Percentiles rank a stretch among this genome's conserved stretches.
These are phyloP conservation scores for Colletotrichum gigasporum DNA, from an alignment of 2,329 filamentous ascomycete species.

Conservation along the genomic window DNA sequence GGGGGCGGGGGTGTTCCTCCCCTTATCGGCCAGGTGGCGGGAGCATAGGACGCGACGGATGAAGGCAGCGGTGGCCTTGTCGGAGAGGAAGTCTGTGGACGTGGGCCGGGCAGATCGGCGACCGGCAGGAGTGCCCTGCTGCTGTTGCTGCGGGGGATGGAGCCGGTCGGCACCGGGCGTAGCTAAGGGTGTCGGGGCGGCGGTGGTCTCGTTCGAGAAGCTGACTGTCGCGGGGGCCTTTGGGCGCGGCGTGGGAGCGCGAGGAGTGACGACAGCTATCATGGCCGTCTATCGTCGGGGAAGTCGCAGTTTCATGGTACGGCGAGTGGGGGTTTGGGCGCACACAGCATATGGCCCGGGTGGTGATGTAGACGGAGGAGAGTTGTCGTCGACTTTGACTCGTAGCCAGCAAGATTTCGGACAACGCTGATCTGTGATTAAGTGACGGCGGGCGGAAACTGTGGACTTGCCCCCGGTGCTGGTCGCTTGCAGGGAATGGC, in stretches of 20 bases:
- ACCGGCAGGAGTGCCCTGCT: slow-evolving; percentile 13
- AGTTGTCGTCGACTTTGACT: slow-evolving; percentile 34
- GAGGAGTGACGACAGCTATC: slow-evolving; percentile 34
- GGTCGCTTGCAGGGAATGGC: slow-evolving; percentile 24
- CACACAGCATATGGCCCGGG: background rate
- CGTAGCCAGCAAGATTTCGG: slow-evolving; percentile 31
- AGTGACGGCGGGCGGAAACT: slow-evolving; percentile 18
- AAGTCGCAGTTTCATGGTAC: slow-evolving; percentile 17
- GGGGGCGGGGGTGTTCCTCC: slow-evolving; percentile 60
- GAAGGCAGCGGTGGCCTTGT: slow-evolving; percentile 81
- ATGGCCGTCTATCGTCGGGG: slow-evolving; percentile 31
- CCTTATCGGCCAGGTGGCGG: slow-evolving; percentile 70
- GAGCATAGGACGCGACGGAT: slow-evolving; percentile 87
- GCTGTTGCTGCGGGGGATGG: slow-evolving; percentile 38
- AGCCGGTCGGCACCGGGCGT: slow-evolving; percentile 35
- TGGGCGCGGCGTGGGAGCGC: slow-evolving; percentile 35
- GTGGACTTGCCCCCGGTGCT: slow-evolving; percentile 19
- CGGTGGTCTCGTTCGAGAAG: slow-evolving; percentile 19
- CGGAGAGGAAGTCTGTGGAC: slow-evolving; percentile 67
- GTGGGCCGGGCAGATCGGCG: slow-evolving; percentile 45
- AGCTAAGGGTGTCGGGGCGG: slow-evolving; percentile 18
- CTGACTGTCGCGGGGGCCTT: slow-evolving; percentile 32
- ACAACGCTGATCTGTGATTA: slow-evolving; percentile 24
- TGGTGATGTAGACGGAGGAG: background rate
- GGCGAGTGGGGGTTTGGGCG: background rate